Conservation (phyloP, 2,329 filamentous ascomycete genomes). For the Sclerotinia sclerotiorum region DNA sequence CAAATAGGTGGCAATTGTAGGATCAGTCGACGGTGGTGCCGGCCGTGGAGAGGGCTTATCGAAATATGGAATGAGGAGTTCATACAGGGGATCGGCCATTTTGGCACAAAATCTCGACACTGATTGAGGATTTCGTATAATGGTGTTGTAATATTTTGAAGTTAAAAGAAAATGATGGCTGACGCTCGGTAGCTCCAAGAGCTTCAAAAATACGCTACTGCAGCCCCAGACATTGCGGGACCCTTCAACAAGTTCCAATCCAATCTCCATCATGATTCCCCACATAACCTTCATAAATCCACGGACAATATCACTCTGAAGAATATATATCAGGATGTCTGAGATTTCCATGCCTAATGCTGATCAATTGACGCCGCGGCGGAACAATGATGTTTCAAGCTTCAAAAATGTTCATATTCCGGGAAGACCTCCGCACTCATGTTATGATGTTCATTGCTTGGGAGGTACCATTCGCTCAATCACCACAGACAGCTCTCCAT, state of each 20-base stretch:
- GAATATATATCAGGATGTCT: neutral
- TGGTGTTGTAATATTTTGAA: neutral
- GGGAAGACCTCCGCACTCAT: constrained; percentile 34
- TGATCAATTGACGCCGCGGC: neutral
- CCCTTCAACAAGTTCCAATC: neutral
- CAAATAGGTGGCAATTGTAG: constrained; percentile 68
- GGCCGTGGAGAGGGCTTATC: constrained; percentile 46
- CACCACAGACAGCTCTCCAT: constrained; percentile 33
- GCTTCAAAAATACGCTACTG: constrained; percentile 16
- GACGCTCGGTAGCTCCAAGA: constrained; percentile 6
- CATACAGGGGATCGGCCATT: constrained; percentile 73
- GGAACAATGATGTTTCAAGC: neutral
- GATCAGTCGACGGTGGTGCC: constrained; percentile 47
- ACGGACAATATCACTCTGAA: neutral
- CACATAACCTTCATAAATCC: constrained; percentile 1
- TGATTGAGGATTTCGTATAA: neutral
- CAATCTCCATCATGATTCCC: neutral
- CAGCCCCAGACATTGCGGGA: constrained; percentile 1
- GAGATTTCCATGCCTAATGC: neutral
- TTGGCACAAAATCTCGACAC: constrained; percentile 20
- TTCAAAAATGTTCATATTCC: constrained; percentile 39
- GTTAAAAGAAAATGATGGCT: neutral
- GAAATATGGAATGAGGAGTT: constrained; percentile 66
- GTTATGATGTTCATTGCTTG: constrained; percentile 41
- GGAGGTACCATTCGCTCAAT: constrained; percentile 38